Base-by-base conservation (phyloP, 1,284 basidiomycete species). In the Cryptococcus floricola region DNA sequence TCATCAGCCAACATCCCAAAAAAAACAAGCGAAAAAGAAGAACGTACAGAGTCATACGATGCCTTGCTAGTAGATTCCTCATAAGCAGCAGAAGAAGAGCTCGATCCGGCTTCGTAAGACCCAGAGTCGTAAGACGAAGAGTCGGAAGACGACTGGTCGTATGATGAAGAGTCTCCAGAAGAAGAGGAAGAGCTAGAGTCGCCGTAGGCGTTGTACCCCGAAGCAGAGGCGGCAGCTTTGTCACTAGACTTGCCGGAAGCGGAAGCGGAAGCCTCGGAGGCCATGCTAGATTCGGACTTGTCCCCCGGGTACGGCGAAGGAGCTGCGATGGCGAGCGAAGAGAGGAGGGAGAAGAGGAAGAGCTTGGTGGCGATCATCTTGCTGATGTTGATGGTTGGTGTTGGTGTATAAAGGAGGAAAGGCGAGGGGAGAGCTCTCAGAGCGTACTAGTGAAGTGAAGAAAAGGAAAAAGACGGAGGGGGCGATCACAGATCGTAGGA, bases 321-420 rank as follows among this genome's bases (percentile, higher is more conserved):
- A n/a, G 42, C 42, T 18, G 42, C 42, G 42, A 44, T 18, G 42
- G 18, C 42, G 42, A 44, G n/a, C 39, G 42, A 37, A 25, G 34
- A n/a, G 6, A 52, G 39, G 10, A 56, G 27, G 37, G 49, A 42
- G 16, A 50, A 18, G 38, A 51, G 43, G 43, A 56, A 18, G 34
- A 47, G 31, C 12, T 19, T 42, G 34, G 19, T 31, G 38, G 18
- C 43, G 37, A 56, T 28, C 53, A 54, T 54, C 18, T n/a, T 54
- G 48, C n/a, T n/a, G n/a, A n/a, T 19, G 19, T 19, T 19, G 19
- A 19, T 34, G 28, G 28, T 19, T 16, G n/a, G 48, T 6, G 0
- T 12, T 18, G 48, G 34, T 37, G 2, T 37, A n/a, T 38, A 7
- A 13, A 23, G 28, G 31, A 12, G 6, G 18, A 34, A 34, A 14